Evolutionary conservation across 768 basidiomycete genomes (phyloP).

Genomic region (Sutorius australiensis): DNA sequence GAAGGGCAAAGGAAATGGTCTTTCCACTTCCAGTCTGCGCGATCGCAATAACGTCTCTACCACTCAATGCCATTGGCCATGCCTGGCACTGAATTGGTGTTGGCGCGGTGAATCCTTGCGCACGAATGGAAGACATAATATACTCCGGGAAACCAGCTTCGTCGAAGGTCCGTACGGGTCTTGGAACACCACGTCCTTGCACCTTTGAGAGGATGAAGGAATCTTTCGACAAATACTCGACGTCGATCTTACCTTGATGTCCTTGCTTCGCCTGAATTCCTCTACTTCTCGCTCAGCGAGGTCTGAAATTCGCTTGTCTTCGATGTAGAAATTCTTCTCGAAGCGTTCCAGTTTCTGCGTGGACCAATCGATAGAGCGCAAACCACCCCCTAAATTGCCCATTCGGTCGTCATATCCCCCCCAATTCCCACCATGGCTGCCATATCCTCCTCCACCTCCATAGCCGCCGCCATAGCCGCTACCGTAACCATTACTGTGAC

Average conservation of each 20-base stretch:
- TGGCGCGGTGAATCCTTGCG: conserved; percentile 87
- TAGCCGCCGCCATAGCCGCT: conserved; percentile 35
- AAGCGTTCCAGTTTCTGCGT: conserved; percentile 72
- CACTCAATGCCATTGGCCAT: conserved; percentile 98
- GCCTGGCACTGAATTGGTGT: conserved; percentile 98
- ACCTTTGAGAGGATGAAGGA: conserved; percentile 45
- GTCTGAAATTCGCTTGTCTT: conserved; percentile 78
- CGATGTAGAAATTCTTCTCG: conserved; percentile 97
- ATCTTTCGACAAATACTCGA: neutral
- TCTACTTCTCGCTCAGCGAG: conserved; percentile 84
- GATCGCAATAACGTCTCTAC: conserved; percentile 92
- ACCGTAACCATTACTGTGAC: conserved; percentile 34
- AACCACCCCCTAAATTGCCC: conserved; percentile 75
- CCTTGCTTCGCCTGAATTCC: conserved; percentile 77
- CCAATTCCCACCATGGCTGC: conserved; percentile 31
- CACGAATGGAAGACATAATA: conserved; percentile 87
- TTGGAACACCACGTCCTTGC: conserved; percentile 83
- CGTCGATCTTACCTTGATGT: conserved; percentile 67
- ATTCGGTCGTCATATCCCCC: conserved; percentile 59
- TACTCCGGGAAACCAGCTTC: conserved; percentile 97
- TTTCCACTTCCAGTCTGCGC: conserved; percentile 99
- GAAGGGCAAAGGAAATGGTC: conserved; percentile 97
- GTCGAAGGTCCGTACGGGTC: conserved; percentile 89
- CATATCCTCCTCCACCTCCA: conserved; percentile 26
- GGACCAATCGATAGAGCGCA: conserved; percentile 85